These are phyloP conservation scores for Colletotrichum sansevieriae DNA, from an alignment of 2,329 filamentous ascomycete genomes.

Conservation along the genomic window DNA sequence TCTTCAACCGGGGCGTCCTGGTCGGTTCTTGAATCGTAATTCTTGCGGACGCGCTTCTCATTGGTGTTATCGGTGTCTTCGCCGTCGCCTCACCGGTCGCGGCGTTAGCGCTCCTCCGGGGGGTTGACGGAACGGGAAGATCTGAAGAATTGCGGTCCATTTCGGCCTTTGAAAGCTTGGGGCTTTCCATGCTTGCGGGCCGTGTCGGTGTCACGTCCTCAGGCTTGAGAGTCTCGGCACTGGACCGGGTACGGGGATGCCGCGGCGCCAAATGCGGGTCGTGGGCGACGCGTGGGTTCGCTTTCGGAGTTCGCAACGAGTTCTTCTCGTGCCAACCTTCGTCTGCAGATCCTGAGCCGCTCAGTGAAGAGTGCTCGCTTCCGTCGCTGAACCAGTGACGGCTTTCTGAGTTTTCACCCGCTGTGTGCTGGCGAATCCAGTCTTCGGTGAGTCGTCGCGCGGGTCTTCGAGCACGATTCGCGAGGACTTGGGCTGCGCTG, in stretches of 20 bases:
- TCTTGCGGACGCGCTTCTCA: slow-evolving; percentile 50
- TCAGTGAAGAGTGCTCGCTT: slow-evolving; percentile 82
- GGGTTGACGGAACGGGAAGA: slow-evolving; percentile 45
- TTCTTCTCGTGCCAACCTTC: slow-evolving; percentile 64
- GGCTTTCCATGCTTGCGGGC: slow-evolving; percentile 36
- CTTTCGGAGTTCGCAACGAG: slow-evolving; percentile 62
- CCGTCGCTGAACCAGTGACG: slow-evolving; percentile 48
- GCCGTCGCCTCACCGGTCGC: slow-evolving; percentile 46
- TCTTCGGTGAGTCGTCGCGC: slow-evolving; percentile 79
- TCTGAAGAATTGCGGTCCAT: slow-evolving; percentile 32
- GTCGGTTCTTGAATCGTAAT: slow-evolving; percentile 54
- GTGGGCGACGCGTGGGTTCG: slow-evolving; percentile 45
- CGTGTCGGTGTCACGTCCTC: slow-evolving; percentile 42
- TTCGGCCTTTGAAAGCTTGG: slow-evolving; percentile 34
- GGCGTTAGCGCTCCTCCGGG: slow-evolving; percentile 48
- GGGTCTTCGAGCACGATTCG: slow-evolving; percentile 71
- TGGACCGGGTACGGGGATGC: slow-evolving; percentile 63
- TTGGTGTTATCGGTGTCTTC: slow-evolving; percentile 52
- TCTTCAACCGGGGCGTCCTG: slow-evolving; percentile 71
- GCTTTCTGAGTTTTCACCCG: slow-evolving; percentile 67
- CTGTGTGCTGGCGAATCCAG: slow-evolving; percentile 88
- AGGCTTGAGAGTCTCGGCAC: slow-evolving; percentile 67
- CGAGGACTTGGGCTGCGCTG: slow-evolving; percentile 69
- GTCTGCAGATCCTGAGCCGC: slow-evolving; percentile 70
- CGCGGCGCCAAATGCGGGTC: slow-evolving; percentile 47